Percentiles rank a stretch among this genome's conserved stretches.
These are phyloP conservation scores for Leptomonas pyrrhocoris DNA, from an alignment of 208 protist species.

Conservation along the genomic window DNA sequence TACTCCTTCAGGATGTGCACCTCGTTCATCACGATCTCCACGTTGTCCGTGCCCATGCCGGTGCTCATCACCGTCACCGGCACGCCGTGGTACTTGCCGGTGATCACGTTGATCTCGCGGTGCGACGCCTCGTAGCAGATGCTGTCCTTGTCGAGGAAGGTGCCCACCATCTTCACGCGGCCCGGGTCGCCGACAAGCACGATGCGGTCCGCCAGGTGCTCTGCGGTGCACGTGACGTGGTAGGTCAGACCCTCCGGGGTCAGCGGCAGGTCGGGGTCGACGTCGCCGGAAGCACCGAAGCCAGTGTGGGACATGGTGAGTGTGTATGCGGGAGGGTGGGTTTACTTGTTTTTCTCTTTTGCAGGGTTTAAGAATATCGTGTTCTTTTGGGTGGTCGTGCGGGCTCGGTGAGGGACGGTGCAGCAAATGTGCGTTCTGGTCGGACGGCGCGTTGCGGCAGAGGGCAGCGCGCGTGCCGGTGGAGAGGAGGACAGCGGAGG, in stretches of 20 bases:
- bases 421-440: too few species aligned
- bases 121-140: constrained; percentile 56
- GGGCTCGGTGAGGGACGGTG: too few species aligned
- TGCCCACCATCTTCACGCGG: constrained; percentile 58
- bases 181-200: constrained; percentile 75
- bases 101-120: constrained; percentile 73
- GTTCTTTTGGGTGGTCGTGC: too few species aligned
- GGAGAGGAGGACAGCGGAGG: too few species aligned
- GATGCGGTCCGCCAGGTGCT: constrained; percentile 72
- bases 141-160: constrained; percentile 61
- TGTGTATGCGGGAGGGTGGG: too few species aligned
- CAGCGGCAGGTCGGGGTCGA: constrained; percentile 73
- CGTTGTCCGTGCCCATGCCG: constrained; percentile 86
- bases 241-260: constrained; percentile 67
- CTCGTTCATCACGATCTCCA: constrained; percentile 80
- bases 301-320: constrained; percentile 38
- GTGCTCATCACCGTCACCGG: constrained; percentile 73
- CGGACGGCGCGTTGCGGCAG: too few species aligned
- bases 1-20: constrained; percentile 85
- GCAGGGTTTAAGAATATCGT: too few species aligned
- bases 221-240: constrained; percentile 51
- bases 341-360: too few species aligned
- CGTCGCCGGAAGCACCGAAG: constrained; percentile 30
- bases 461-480: too few species aligned
- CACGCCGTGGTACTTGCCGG: constrained; percentile 70